A percentile compares a stretch with the other conserved stretches of the same genome.
phyloP scores from a whole-genome alignment of 768 basidiomycete species.

The Pseudohyphozyma bogoriensis region DNA sequence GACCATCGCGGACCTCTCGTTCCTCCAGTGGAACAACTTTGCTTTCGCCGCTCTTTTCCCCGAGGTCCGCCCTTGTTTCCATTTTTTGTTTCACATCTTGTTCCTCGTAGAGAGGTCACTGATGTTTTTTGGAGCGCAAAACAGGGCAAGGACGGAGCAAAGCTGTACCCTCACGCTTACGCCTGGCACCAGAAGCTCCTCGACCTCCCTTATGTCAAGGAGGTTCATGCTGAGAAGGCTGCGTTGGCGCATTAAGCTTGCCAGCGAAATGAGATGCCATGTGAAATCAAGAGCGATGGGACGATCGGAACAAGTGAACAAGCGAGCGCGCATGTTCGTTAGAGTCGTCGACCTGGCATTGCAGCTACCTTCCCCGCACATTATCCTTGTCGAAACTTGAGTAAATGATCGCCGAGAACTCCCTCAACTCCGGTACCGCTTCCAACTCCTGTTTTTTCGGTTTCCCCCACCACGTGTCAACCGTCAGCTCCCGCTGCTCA shows the following conservation, averaged over 20 bases:
- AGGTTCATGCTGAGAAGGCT: constrained; percentile 1
- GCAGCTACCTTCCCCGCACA: constrained; percentile 1
- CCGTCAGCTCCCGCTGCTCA: neutral
- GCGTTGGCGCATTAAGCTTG: too few species aligned
- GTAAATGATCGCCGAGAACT: constrained; percentile 2
- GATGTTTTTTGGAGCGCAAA: too few species aligned
- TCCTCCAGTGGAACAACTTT: constrained; percentile 27
- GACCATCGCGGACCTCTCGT: constrained; percentile 30
- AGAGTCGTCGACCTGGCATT: too few species aligned
- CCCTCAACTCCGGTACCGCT: neutral
- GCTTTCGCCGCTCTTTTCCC: constrained; percentile 14
- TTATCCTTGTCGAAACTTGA: neutral
- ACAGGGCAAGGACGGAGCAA: constrained; percentile 7
- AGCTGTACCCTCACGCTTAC: constrained; percentile 10
- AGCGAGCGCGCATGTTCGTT: too few species aligned
- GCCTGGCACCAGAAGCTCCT: constrained; percentile 16
- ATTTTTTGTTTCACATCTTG: too few species aligned
- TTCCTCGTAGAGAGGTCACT: too few species aligned
- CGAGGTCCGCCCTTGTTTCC: too few species aligned
- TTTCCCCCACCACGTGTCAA: too few species aligned
- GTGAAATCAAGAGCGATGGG: too few species aligned
- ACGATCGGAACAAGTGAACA: too few species aligned
- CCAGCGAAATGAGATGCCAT: too few species aligned
- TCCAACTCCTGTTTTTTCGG: neutral
- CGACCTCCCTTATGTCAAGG: constrained; percentile 15